Evolutionary conservation across 805 yeast genomes (phyloP), one percentile per base, ranked within the genome.

Genomic region (Candida endomychidarum): DNA sequence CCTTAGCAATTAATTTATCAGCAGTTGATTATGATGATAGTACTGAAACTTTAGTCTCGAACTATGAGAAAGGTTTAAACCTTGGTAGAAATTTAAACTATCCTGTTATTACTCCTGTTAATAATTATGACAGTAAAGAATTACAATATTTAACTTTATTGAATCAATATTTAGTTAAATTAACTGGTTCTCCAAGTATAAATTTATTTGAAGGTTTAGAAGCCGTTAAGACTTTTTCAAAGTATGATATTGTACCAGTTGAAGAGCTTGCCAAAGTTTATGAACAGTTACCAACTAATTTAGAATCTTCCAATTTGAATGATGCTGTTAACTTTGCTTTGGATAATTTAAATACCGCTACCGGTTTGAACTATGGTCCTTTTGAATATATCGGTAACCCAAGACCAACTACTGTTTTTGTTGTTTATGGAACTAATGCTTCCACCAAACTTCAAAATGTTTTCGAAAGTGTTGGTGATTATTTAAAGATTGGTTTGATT

Each of bases 181-280:
- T 61, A 39, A 60, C 64, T 21, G 70, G 76, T 22, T 63, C 64
- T 19, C 85, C 95, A 3, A 73, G 83, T 10, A 58, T 88, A 41
- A 81, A 86, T 60, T 70, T 87, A 46, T 87, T 83, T 57, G 96
- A 90, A 60, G 97, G 96, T 23, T 71, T 85, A 10, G 74, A 80
- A 37, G 81, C 77, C 42, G 57, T 77, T 43, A 77, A 75, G 46
- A 72, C 76, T 39, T 70, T 63, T 58, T 65, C 74, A 48, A 74
- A 70, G 42, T 67, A 71, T 46, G 53, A 65, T n/a, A 61, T 70
- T 40, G 69, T 72, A 39, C 58, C 76, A 6, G 59, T 72, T n/a
- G 70, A 63, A 10, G 59, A 70, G 11, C 50, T 79, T 37, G 65
- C 70, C 31, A 43, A 52, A 7, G 52, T 67, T 38, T 71, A 70